Percentiles rank a stretch among this genome's conserved stretches.
Evolutionary conservation across 176 grass and related monocot genomes (phyloP).

Genomic region (Phragmites australis): DNA sequence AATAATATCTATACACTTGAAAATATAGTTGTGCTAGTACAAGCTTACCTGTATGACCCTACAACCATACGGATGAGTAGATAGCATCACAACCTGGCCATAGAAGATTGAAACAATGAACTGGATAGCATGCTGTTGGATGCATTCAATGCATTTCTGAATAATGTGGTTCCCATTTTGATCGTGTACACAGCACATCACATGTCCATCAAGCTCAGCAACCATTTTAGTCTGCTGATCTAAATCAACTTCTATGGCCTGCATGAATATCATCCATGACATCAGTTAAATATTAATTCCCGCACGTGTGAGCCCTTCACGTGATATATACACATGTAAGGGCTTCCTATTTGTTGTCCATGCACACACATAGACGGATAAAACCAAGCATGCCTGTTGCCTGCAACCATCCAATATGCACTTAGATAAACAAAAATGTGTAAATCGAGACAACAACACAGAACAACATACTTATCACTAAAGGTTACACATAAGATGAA

Average conservation of each 20-base stretch:
- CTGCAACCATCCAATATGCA: background rate
- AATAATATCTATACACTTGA: no score
- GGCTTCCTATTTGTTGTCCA: background rate
- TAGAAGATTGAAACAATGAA: conserved; percentile 73
- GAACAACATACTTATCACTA: no score
- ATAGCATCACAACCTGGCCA: conserved; percentile 59
- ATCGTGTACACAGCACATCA: conserved; percentile 71
- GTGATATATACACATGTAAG: background rate
- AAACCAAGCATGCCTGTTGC: no score
- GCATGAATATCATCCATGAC: conserved; percentile 18
- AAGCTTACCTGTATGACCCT: conserved; percentile 59
- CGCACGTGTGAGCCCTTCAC: background rate
- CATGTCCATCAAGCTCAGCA: conserved; percentile 60
- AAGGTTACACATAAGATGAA: no score
- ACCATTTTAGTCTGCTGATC: conserved; percentile 62
- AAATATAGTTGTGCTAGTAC: background rate
- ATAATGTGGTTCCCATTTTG: conserved; percentile 77
- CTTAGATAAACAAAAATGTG: background rate
- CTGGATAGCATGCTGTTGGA: conserved; percentile 58
- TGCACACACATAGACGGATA: background rate
- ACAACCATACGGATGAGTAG: conserved; percentile 69
- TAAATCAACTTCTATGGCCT: conserved; percentile 70
- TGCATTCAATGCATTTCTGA: conserved; percentile 69
- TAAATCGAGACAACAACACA: no score
- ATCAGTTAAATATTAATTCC: background rate